Evolutionary conservation across 768 basidiomycete genomes (phyloP).

Genomic region (Gloeophyllum trabeum): DNA sequence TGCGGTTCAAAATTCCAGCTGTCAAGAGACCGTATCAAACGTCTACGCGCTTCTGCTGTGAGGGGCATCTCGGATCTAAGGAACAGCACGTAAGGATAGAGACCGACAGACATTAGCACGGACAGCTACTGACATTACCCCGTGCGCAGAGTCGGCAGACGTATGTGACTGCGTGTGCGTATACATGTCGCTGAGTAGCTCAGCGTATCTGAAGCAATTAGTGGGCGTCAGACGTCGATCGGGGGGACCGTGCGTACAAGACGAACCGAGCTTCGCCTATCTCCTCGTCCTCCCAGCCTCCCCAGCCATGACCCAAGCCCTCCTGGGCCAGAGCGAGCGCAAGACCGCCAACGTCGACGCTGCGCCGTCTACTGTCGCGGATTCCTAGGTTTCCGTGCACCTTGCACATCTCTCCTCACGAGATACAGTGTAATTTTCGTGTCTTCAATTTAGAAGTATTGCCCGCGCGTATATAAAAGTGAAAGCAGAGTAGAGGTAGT

Average conservation of each 20-base stretch:
- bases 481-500: neutral
- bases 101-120: neutral
- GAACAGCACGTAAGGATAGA: slow-evolving; percentile 10
- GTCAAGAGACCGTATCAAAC: slow-evolving; percentile 59
- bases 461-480: no score
- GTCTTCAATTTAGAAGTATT: no score
- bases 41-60: slow-evolving; percentile 40
- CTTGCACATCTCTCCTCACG: no score
- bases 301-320: slow-evolving; percentile 64
- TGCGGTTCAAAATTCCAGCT: slow-evolving; percentile 91
- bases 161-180: slow-evolving; percentile 42
- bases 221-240: slow-evolving; percentile 13
- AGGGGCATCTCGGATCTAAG: slow-evolving; percentile 25
- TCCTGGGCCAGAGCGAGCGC: slow-evolving; percentile 60
- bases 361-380: slow-evolving; percentile 52
- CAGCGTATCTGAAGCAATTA: slow-evolving; percentile 45
- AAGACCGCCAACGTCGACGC: slow-evolving; percentile 86
- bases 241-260: slow-evolving; percentile 3
- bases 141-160: neutral
- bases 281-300: slow-evolving; percentile 40
- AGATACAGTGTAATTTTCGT: no score
- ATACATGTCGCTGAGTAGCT: slow-evolving; percentile 78
- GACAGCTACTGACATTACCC: slow-evolving; percentile 7
- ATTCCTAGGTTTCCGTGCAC: slow-evolving; percentile 3
- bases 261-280: slow-evolving; percentile 39